A percentile compares a stretch with the other conserved stretches of the same genome.
These are phyloP conservation scores for Graphium sp. DNA, from an alignment of 2,329 filamentous ascomycete genomes.

Conservation along the genomic window DNA sequence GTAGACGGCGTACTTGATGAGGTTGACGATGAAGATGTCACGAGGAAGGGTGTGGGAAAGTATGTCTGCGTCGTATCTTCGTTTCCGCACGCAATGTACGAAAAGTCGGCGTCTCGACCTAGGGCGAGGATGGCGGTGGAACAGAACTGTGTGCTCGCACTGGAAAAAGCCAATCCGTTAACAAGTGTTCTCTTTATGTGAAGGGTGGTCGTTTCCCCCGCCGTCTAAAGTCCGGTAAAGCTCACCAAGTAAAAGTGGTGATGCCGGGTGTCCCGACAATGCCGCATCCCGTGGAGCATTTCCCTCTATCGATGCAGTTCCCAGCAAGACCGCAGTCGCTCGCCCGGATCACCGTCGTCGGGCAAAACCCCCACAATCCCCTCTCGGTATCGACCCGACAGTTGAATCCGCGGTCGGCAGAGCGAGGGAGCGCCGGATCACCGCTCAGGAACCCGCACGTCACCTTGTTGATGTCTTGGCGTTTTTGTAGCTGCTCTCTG, in stretches of 20 bases:
- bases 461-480: not conserved
- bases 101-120: constrained; percentile 14
- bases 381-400: constrained; percentile 16
- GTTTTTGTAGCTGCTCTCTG: not conserved
- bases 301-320: constrained; percentile 14
- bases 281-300: constrained; percentile 16
- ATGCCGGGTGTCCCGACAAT: constrained; percentile 8
- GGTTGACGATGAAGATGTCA: constrained; percentile 1
- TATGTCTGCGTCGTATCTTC: constrained; percentile 11
- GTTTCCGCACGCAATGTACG: constrained; percentile 16
- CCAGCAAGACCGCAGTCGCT: constrained; percentile 19
- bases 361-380: constrained; percentile 21
- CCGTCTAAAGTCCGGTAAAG: constrained; percentile 1
- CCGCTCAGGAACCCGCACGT: constrained; percentile 16
- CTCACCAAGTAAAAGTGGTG: constrained; percentile 19
- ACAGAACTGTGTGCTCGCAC: constrained; percentile 11
- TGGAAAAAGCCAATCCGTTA: too few species aligned
- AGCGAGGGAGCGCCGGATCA: constrained; percentile 11
- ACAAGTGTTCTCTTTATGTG: too few species aligned
- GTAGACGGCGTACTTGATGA: constrained; percentile 5
- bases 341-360: constrained; percentile 15
- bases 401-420: constrained; percentile 15
- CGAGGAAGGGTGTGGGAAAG: constrained; percentile 6
- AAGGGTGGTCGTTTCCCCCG: not conserved
- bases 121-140: constrained; percentile 16